These are phyloP conservation scores for Geotrichum cucujoidarum DNA, from an alignment of 1,139 yeast species.

Conservation along the genomic window DNA sequence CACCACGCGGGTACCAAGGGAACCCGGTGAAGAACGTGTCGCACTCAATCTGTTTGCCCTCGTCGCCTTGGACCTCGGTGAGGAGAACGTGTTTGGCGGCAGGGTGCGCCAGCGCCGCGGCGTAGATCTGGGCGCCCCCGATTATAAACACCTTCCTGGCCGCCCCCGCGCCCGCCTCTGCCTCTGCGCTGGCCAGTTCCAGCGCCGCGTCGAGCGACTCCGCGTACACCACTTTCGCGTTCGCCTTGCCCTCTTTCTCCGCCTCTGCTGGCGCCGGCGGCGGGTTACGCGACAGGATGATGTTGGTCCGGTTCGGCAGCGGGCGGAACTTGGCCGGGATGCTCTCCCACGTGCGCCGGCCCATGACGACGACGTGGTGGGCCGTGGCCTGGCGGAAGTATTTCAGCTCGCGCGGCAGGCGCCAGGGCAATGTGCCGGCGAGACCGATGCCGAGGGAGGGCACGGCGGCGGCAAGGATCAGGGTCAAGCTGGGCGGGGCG, in stretches of 20 bases:
- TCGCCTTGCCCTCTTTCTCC: not conserved
- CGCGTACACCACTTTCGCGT: slow-evolving; percentile 38
- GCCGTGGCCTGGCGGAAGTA: slow-evolving; percentile 76
- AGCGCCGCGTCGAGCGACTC: slow-evolving; percentile 48
- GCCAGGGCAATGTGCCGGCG: slow-evolving; percentile 85
- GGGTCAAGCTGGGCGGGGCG: slow-evolving; percentile 23
- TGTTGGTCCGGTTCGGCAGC: slow-evolving; percentile 65
- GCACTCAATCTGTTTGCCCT: slow-evolving; percentile 31
- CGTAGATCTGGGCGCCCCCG: slow-evolving; percentile 90
- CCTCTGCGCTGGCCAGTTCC: slow-evolving; percentile 25
- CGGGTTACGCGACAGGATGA: slow-evolving; percentile 63
- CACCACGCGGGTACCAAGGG: slow-evolving; percentile 25
- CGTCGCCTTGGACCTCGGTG: slow-evolving; percentile 54
- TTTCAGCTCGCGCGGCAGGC: slow-evolving; percentile 73
- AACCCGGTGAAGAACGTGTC: slow-evolving; percentile 60
- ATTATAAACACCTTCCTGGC: slow-evolving; percentile 58
- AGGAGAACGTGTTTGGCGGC: slow-evolving; percentile 56
- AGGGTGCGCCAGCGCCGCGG: slow-evolving; percentile 45
- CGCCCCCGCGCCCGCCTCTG: slow-evolving; percentile 18
- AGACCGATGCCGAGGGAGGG: slow-evolving; percentile 80
- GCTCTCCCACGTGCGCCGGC: slow-evolving; percentile 93
- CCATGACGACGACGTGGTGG: slow-evolving; percentile 85
- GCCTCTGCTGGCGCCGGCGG: too few species aligned
- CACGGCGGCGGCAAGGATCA: slow-evolving; percentile 76
- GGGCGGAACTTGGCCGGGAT: slow-evolving; percentile 85